A percentile compares a stretch with the other conserved stretches of the same genome.
Evolutionary conservation across 2,329 filamentous ascomycete species (phyloP).

Genomic region (Penicillium freii): DNA sequence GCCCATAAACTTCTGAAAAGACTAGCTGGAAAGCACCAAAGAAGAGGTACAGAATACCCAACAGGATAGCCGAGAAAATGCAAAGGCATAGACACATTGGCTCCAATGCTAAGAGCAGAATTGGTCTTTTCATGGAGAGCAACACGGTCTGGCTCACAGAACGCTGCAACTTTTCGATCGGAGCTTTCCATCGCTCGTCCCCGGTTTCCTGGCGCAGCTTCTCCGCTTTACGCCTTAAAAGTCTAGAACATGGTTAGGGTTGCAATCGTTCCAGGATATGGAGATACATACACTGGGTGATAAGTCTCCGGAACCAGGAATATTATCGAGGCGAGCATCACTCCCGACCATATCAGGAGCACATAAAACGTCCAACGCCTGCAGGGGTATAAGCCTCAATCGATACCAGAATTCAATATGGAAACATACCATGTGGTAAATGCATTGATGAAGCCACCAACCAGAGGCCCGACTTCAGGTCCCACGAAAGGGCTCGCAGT

Average conservation of each 20-base stretch:
- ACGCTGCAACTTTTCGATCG: constrained; percentile 69
- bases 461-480: constrained; percentile 56
- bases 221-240: constrained; percentile 70
- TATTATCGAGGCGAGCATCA: constrained; percentile 62
- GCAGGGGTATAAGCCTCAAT: constrained; percentile 7
- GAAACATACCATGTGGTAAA: constrained; percentile 59
- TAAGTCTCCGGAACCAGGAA: constrained; percentile 86
- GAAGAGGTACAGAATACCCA: constrained; percentile 86
- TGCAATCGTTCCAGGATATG: not conserved
- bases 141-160: constrained; percentile 64
- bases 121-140: constrained; percentile 61
- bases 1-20: constrained; percentile 70
- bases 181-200: constrained; percentile 72
- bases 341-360: constrained; percentile 75
- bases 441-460: constrained; percentile 79
- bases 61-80: constrained; percentile 76
- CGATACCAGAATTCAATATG: not conserved
- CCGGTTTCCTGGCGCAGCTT: constrained; percentile 70
- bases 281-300: constrained; percentile 50
- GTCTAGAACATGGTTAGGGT: constrained; percentile 47
- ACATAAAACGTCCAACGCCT: constrained; percentile 81
- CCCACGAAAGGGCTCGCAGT: constrained; percentile 60
- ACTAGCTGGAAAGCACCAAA: constrained; percentile 84
- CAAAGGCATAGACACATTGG: constrained; percentile 84
- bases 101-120: constrained; percentile 75